Evolutionary conservation across 2,329 filamentous ascomycete species (phyloP), one percentile per base, ranked within the genome.

Genomic region (Periconia digitata): DNA sequence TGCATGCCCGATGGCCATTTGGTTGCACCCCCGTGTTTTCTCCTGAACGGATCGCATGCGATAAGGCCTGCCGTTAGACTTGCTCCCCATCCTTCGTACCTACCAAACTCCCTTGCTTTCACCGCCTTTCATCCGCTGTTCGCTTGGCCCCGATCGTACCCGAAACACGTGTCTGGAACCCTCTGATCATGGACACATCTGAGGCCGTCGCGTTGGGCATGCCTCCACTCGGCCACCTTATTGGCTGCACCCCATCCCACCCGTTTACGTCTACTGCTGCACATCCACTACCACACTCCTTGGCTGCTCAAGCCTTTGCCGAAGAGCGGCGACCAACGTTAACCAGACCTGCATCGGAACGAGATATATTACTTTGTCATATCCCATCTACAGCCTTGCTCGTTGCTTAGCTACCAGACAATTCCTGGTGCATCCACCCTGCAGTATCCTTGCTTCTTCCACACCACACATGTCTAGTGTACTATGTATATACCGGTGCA

Each of bases 181-280:
- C 12, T 32, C 10, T 32, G 27, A 32, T 32, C 27, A 32, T 32
- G 20, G 23, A 36, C 23, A 41, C 18, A 42, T 36, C 43, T 24
- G 44, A 23, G 46, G 17, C 23, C 32, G 37, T 21, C 39, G 44
- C 37, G 36, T 18, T 13, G 38, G 44, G 36, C 36, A 39, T 59
- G 56, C 48, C 42, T 46, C 40, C 48, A 49, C 27, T 38, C 15
- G 13, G 38, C 42, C 42, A 46, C 40, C 40, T 53, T 37, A 50
- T 49, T 52, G 43, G 44, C 38, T 55, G 22, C 22, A 35, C 23
- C 10, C 4, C 27, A 12, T 15, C 27, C 27, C 27, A 32, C n/a
- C n/a, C 12, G 10, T 13, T 32, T 13, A 10, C 12, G 24, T 15
- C 4, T 5, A 32, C 27, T 12, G n/a, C 27, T 32, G n/a, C 27